Percentiles rank a stretch among this genome's conserved stretches.
phyloP scores from a whole-genome alignment of 495 filamentous ascomycete genomes.

The Diplogelasinospora grovesii region DNA sequence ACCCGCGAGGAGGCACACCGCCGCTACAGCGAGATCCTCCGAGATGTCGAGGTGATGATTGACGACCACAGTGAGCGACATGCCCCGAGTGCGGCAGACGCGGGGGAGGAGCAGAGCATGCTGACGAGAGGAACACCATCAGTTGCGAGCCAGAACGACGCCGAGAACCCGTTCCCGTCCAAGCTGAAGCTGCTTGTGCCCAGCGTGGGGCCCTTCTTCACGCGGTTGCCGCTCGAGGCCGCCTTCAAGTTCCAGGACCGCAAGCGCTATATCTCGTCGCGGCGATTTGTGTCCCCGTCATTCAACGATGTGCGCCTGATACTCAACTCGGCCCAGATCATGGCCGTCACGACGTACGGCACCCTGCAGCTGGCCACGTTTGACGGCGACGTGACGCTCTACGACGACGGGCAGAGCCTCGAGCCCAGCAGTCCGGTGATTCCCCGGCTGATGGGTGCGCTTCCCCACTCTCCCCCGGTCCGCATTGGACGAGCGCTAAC shows the following conservation, averaged over 20 bases:
- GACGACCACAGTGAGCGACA: slow-evolving; percentile 73
- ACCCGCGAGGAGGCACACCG: slow-evolving; percentile 63
- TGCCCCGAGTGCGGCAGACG: not conserved
- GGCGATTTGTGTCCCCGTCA: slow-evolving; percentile 90
- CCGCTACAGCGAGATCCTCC: slow-evolving; percentile 91
- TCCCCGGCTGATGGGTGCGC: slow-evolving; percentile 56
- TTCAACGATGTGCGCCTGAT: slow-evolving; percentile 95
- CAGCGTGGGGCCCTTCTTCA: slow-evolving; percentile 86
- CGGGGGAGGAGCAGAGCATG: too few species aligned
- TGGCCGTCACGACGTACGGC: slow-evolving; percentile 68
- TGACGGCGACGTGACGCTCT: slow-evolving; percentile 95
- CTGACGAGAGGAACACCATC: too few species aligned
- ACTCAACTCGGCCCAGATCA: slow-evolving; percentile 89
- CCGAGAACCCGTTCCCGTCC: slow-evolving; percentile 58
- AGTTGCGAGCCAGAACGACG: slow-evolving; percentile 64
- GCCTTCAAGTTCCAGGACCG: slow-evolving; percentile 88
- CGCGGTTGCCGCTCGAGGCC: slow-evolving; percentile 71
- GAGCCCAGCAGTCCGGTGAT: slow-evolving; percentile 70
- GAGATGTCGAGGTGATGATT: slow-evolving; percentile 85
- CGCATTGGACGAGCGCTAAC: too few species aligned
- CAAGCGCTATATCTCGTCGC: slow-evolving; percentile 77
- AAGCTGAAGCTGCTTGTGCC: slow-evolving; percentile 93
- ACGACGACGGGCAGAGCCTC: slow-evolving; percentile 84
- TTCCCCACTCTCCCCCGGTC: not conserved
- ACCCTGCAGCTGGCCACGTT: slow-evolving; percentile 82